Conservation (phyloP, 1,139 yeast species). For the Kurtzmaniella quercitrusa region DNA sequence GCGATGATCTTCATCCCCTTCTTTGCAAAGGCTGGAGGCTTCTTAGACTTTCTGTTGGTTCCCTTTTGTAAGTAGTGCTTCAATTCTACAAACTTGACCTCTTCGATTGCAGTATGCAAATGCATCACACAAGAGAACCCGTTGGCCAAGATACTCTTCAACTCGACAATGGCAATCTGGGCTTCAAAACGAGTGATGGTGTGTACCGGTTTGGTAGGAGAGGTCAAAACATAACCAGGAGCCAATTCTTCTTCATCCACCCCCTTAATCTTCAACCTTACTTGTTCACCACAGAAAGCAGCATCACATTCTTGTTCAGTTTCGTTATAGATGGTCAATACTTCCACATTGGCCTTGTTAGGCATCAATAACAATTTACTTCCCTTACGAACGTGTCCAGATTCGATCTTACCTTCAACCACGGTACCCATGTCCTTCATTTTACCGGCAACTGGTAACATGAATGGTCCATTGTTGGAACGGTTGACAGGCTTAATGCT, state of each 20-base stretch:
- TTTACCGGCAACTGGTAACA: conserved; percentile 93
- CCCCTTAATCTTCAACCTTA: conserved; percentile 87
- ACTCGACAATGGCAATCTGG: conserved; percentile 93
- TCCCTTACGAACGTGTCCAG: conserved; percentile 87
- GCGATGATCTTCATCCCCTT: conserved; percentile 99
- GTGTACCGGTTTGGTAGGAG: conserved; percentile 82
- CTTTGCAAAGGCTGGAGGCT: conserved; percentile 97
- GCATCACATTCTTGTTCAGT: conserved; percentile 91
- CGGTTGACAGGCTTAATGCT: conserved; percentile 77
- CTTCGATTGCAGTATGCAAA: conserved; percentile 97
- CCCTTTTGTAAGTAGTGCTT: conserved; percentile 95
- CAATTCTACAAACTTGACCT: conserved; percentile 75
- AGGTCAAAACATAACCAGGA: conserved; percentile 86
- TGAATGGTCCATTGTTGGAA: conserved; percentile 88
- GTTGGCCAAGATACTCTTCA: conserved; percentile 86
- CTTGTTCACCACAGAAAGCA: conserved; percentile 96
- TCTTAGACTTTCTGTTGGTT: conserved; percentile 92
- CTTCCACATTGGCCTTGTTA: conserved; percentile 77
- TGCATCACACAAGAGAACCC: conserved; percentile 99
- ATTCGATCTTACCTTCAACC: conserved; percentile 96
- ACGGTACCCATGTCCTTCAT: conserved; percentile 96
- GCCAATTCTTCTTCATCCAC: conserved; percentile 95
- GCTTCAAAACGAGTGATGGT: conserved; percentile 92
- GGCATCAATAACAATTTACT: conserved; percentile 84
- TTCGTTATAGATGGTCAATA: conserved; percentile 83